A percentile compares a stretch with the other conserved stretches of the same genome.
Conservation (phyloP, 177 flowering plant species). For the Vitis hybrid region DNA sequence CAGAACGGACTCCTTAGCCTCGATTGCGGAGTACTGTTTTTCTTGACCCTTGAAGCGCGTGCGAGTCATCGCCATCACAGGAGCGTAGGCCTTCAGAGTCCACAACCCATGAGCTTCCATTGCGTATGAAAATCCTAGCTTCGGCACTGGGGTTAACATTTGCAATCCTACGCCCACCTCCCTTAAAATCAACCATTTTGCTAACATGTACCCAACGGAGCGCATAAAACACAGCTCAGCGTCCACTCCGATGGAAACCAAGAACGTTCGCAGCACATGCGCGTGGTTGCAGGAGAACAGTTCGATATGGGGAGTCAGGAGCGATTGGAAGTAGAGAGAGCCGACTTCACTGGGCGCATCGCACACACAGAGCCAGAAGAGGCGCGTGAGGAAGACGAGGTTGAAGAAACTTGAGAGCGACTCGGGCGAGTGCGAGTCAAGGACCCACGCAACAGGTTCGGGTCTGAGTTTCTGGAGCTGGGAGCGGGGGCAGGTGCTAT, state of each 20-base stretch:
- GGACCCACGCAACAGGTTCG: constrained; percentile 54
- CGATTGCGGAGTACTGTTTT: constrained; percentile 25
- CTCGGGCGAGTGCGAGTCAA: constrained; percentile 69
- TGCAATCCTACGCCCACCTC: constrained; percentile 49
- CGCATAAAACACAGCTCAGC: constrained; percentile 76
- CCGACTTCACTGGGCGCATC: constrained; percentile 77
- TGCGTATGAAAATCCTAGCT: constrained; percentile 57
- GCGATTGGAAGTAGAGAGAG: constrained; percentile 52
- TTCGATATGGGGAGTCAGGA: constrained; percentile 51
- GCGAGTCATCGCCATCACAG: constrained; percentile 52
- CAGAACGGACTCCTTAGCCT: constrained; percentile 58
- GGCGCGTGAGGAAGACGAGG: constrained; percentile 60
- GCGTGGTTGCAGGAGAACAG: constrained; percentile 33
- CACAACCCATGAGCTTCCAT: constrained; percentile 68
- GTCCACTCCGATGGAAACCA: constrained; percentile 61
- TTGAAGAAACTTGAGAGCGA: constrained; percentile 66
- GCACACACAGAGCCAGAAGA: constrained; percentile 77
- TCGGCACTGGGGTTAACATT: constrained; percentile 17
- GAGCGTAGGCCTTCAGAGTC: constrained; percentile 69
- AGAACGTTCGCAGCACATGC: constrained; percentile 49
- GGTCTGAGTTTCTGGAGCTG: constrained; percentile 50
- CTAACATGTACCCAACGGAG: constrained; percentile 66
- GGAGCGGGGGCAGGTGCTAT: constrained; percentile 46
- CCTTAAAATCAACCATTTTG: constrained; percentile 59
- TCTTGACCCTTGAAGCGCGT: constrained; percentile 17